These are phyloP conservation scores for Mycena epipterygia DNA, from an alignment of 768 basidiomycete genomes.

Conservation along the genomic window DNA sequence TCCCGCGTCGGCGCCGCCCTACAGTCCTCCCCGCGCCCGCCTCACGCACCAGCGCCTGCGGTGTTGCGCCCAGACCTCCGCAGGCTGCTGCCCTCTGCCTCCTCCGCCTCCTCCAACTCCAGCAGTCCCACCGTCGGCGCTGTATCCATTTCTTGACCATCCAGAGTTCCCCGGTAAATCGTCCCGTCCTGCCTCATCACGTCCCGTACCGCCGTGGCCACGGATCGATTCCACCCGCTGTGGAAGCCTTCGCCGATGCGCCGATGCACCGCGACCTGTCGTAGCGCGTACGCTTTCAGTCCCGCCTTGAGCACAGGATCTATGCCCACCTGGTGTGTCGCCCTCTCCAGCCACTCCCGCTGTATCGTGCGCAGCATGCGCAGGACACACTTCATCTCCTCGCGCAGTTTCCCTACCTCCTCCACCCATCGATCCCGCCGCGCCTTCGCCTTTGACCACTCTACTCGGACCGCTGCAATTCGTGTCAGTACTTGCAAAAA, in stretches of 20 bases:
- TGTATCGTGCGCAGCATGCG: conserved; percentile 5
- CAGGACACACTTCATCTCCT: conserved; percentile 37
- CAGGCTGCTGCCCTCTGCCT: no score
- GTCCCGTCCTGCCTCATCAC: conserved; percentile 8
- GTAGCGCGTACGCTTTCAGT: not conserved
- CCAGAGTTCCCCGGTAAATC: not conserved
- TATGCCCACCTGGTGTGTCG: not conserved
- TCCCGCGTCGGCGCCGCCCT: no score
- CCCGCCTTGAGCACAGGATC: not conserved
- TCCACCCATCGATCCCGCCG: conserved; percentile 36
- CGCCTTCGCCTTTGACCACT: conserved; percentile 40
- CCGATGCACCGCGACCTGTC: not conserved
- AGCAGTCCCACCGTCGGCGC: no score
- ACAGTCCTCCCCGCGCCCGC: no score
- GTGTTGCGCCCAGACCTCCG: no score
- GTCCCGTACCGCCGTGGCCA: conserved; percentile 1
- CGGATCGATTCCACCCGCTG: not conserved
- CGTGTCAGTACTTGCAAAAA: not conserved
- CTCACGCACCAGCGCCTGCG: no score
- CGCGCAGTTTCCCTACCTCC: conserved; percentile 35
- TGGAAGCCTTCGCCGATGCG: not conserved
- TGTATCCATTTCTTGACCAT: not conserved
- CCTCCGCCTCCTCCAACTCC: no score
- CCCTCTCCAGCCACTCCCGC: not conserved
- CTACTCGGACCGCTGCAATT: conserved; percentile 29